phyloP scores from a whole-genome alignment of 768 basidiomycete genomes.

The Clavaria fumosa region DNA sequence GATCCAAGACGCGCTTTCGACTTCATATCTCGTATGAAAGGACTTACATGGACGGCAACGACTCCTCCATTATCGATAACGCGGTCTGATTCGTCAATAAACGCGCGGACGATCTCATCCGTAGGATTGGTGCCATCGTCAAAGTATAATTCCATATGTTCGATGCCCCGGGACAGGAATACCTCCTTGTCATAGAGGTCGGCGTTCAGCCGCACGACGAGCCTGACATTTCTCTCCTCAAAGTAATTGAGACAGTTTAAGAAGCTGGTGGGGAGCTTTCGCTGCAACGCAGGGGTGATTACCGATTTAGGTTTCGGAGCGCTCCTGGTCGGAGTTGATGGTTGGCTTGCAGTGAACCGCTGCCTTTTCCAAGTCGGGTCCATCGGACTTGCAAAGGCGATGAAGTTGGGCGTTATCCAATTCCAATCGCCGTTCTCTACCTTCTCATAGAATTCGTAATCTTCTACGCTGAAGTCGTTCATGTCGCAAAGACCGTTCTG shows the following conservation, averaged over 20 bases:
- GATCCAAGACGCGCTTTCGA: not conserved
- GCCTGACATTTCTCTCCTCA: slow-evolving; percentile 68
- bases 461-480: slow-evolving; percentile 84
- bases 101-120: slow-evolving; percentile 84
- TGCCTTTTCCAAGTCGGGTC: slow-evolving; percentile 67
- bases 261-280: slow-evolving; percentile 67
- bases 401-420: slow-evolving; percentile 83
- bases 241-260: slow-evolving; percentile 91
- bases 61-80: slow-evolving; percentile 66
- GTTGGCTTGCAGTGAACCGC: slow-evolving; percentile 29
- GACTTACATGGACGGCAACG: slow-evolving; percentile 72
- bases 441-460: slow-evolving; percentile 91
- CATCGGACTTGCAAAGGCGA: slow-evolving; percentile 88
- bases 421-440: slow-evolving; percentile 95
- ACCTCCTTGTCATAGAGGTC: slow-evolving; percentile 73
- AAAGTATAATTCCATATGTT: slow-evolving; percentile 87
- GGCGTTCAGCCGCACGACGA: slow-evolving; percentile 90
- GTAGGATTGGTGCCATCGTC: slow-evolving; percentile 98
- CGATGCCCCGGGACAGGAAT: slow-evolving; percentile 74
- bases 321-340: slow-evolving; percentile 15
- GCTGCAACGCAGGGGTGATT: slow-evolving; percentile 41
- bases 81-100: slow-evolving; percentile 74
- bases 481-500: slow-evolving; percentile 88
- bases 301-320: too few species aligned
- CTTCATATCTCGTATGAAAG: slow-evolving; percentile 2